Conservation (phyloP, 208 protist species). For the Acanthamoeba royreba region DNA sequence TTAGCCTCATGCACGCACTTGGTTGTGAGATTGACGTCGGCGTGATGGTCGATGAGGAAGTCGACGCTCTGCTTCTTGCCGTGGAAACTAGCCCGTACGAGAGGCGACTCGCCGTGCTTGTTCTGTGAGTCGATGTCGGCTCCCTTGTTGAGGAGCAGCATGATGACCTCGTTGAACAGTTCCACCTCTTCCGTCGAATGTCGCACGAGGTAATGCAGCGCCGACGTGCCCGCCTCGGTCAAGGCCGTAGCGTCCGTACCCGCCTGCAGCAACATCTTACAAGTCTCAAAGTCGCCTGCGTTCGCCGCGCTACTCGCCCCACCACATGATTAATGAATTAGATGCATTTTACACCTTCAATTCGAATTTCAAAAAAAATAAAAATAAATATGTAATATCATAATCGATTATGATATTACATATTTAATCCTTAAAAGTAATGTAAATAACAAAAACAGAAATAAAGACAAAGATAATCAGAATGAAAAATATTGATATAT, state of each 20-base stretch:
- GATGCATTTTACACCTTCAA: too few species aligned
- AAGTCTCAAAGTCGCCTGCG: neutral
- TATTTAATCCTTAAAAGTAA: too few species aligned
- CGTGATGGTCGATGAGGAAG: constrained; percentile 8
- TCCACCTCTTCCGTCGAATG: constrained; percentile 50
- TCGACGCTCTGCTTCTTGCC: constrained; percentile 42
- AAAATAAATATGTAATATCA: too few species aligned
- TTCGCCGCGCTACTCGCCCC: neutral
- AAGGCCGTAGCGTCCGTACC: neutral
- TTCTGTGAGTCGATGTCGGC: constrained; percentile 66
- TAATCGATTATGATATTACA: too few species aligned
- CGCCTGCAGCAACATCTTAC: neutral
- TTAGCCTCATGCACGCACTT: neutral
- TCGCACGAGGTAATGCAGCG: constrained; percentile 69
- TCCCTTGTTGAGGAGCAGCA: constrained; percentile 59
- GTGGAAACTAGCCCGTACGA: constrained; percentile 64
- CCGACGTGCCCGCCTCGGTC: constrained; percentile 32
- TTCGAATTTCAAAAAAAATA: too few species aligned
- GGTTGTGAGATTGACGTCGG: constrained; percentile 33
- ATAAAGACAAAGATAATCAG: too few species aligned
- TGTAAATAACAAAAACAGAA: too few species aligned
- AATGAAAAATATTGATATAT: too few species aligned
- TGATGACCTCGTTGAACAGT: constrained; percentile 58
- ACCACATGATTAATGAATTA: neutral
- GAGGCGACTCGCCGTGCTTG: constrained; percentile 66